phyloP scores from a whole-genome alignment of 139 green algal species.

The Tetraselmis striata region DNA sequence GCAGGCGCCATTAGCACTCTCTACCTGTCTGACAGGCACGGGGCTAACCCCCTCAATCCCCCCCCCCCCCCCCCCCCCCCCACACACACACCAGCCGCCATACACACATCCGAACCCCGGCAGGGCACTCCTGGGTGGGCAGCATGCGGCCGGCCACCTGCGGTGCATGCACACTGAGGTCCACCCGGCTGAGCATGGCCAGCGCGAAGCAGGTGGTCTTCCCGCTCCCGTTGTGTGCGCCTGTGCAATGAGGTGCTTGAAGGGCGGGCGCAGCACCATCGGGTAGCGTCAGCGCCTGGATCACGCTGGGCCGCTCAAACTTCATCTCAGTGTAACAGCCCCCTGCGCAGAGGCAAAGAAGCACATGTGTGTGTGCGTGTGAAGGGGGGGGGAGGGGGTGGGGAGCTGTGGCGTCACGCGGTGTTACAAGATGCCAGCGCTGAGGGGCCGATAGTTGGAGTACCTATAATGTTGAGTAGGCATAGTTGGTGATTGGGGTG shows the following conservation, averaged over 20 bases:
- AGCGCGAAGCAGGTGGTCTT: conserved; percentile 59
- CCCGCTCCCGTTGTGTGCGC: conserved; percentile 50
- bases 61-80: no score
- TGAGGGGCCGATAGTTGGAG: no score
- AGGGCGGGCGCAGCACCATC: conserved; percentile 87
- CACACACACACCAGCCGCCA: no score
- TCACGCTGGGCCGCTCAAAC: conserved; percentile 84
- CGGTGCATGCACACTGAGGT: conserved; percentile 13
- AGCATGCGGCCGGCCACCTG: not conserved
- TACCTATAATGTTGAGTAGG: not conserved
- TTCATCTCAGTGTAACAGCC: conserved; percentile 98
- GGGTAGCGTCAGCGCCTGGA: conserved; percentile 93
- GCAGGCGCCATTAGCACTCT: no score
- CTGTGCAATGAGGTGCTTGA: conserved; percentile 83
- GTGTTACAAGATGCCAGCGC: no score
- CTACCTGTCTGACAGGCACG: no score
- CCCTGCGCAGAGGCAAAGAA: conserved; percentile 32
- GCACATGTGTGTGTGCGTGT: no score
- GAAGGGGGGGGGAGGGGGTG: no score
- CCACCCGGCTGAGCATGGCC: conserved; percentile 41
- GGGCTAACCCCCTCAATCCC: no score
- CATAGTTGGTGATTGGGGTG: not conserved
- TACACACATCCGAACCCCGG: no score
- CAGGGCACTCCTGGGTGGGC: not conserved
- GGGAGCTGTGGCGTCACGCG: no score